phyloP scores from a whole-genome alignment of 2,329 filamentous ascomycete genomes.

The Didymella keratinophila region DNA sequence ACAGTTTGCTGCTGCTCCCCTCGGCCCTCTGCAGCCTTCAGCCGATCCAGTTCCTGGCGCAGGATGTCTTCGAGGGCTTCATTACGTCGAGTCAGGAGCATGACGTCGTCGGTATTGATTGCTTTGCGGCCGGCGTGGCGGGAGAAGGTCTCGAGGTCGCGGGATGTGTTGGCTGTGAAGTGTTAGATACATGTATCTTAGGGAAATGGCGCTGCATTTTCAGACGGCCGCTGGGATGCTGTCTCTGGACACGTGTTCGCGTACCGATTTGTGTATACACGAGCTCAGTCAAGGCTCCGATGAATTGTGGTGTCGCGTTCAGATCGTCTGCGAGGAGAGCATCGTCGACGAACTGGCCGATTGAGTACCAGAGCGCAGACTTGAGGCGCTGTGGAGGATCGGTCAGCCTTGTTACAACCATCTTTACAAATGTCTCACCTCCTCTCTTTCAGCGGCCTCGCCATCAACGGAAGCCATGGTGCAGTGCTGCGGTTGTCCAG shows the following conservation, averaged over 20 bases:
- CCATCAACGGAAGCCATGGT: conserved; percentile 38
- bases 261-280: conserved; percentile 87
- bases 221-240: not conserved
- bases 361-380: conserved; percentile 53
- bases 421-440: conserved; percentile 26
- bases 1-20: conserved; percentile 19
- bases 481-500: not conserved
- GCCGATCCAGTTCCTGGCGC: conserved; percentile 68
- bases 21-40: conserved; percentile 44
- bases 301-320: conserved; percentile 92
- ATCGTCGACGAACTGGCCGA: conserved; percentile 77
- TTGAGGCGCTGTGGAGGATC: conserved; percentile 55
- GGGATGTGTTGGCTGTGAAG: conserved; percentile 49
- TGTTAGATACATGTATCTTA: not conserved
- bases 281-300: conserved; percentile 77
- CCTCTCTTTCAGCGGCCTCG: conserved; percentile 41
- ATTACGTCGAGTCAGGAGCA: conserved; percentile 86
- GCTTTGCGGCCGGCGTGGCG: conserved; percentile 83
- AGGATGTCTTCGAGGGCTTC: conserved; percentile 82
- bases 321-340: conserved; percentile 75
- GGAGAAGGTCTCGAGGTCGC: conserved; percentile 66
- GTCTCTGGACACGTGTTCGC: conserved; percentile 14
- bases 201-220: no score
- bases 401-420: not conserved
- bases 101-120: conserved; percentile 84